Evolutionary conservation across 2,329 filamentous ascomycete species (phyloP).

Genomic region (Epichloe coenophiala): DNA sequence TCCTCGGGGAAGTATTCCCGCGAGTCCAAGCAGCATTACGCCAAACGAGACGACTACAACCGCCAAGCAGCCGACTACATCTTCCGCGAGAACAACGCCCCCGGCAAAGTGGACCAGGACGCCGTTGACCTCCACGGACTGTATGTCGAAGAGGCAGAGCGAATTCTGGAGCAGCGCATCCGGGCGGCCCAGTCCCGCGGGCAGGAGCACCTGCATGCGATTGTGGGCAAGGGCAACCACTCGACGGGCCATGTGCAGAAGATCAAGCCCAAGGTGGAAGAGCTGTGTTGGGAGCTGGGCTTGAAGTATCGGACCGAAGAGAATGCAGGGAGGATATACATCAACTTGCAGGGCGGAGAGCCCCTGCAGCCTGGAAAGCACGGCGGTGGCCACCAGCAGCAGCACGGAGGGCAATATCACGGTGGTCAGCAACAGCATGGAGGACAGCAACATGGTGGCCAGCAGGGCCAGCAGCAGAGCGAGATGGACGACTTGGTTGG

Average conservation of each 20-base stretch:
- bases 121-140: constrained; percentile 91
- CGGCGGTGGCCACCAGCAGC: constrained; percentile 17
- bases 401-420: constrained; percentile 25
- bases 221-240: constrained; percentile 93
- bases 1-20: constrained; percentile 73
- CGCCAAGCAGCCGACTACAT: constrained; percentile 85
- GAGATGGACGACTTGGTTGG: constrained; percentile 46
- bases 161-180: constrained; percentile 78
- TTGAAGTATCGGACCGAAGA: constrained; percentile 75
- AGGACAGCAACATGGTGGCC: constrained; percentile 20
- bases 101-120: constrained; percentile 59
- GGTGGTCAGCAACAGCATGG: constrained; percentile 22
- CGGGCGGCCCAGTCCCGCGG: constrained; percentile 59
- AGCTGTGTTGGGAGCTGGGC: constrained; percentile 70
- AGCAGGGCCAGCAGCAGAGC: constrained; percentile 34
- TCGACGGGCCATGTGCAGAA: constrained; percentile 71
- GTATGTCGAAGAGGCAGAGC: constrained; percentile 88
- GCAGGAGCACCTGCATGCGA: constrained; percentile 78
- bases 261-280: constrained; percentile 88
- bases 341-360: constrained; percentile 67
- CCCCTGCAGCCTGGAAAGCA: constrained; percentile 31
- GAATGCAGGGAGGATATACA: constrained; percentile 79
- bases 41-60: constrained; percentile 79
- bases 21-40: constrained; percentile 72
- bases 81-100: constrained; percentile 86